Base-by-base conservation (phyloP, 805 yeast species). In the Priceomyces medius region DNA sequence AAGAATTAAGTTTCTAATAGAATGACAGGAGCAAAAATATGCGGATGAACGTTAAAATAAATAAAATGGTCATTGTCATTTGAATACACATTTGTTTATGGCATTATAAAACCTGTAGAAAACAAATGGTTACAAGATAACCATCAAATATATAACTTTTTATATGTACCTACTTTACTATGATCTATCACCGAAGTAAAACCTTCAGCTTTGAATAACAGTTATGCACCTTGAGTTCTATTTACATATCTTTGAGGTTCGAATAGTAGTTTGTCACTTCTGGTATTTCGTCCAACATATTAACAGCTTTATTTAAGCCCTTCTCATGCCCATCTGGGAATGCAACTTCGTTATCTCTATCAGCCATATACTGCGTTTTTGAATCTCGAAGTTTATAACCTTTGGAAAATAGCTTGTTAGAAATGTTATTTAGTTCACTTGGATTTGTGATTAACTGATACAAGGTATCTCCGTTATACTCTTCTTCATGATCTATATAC, bases 251-350 rank as follows among this genome's bases (percentile, higher is more conserved):
- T 20, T 71, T 73, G 50, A 79, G 68, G 58, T 88, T 91, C 21
- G 87, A 76, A 64, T 86, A 87, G 44, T 86, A 80, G 47, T 80
- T 88, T 5, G 88, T 80, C 16, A 91, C 86, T 52, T 93, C 98
- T 37, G 84, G 88, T n/a, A 88, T 66, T 24, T 82, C 88, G 40
- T 88, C 95, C 35, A 91, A 67, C 36, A 72, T 70, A 17, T 60
- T 66, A 24, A 83, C 59, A 26, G 89, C 78, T 54, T 80, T 85
- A 12, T 74, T 74, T 51, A 79, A 74, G 27, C 72, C 71, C 44
- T 70, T 74, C 43, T 61, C 68, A 6, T 72, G 63, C 3, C 80
- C 88, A 19, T 70, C 80, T 0, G 72, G 69, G 21, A 83, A 74
- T 8, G 71, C 75, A 3, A 80, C 81, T 46, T 68, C 64, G 51